Conservation (phyloP, 2,329 filamentous ascomycete genomes). For the Aspergillus jensenii region DNA sequence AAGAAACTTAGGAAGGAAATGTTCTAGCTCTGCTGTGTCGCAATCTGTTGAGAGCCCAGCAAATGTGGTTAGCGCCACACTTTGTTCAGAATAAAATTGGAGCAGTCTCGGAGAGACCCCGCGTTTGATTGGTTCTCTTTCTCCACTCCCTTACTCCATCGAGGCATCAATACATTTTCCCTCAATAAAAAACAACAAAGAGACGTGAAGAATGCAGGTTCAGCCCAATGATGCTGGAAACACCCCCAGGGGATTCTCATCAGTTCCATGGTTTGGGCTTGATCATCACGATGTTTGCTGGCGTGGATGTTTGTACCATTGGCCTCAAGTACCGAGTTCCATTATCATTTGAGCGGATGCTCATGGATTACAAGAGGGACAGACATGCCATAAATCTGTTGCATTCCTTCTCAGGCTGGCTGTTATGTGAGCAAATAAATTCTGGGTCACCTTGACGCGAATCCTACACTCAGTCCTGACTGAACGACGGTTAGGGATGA, state of each 20-base stretch:
- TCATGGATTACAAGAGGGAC: not conserved
- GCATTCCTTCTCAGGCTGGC: not conserved
- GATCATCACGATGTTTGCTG: not conserved
- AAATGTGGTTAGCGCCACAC: not conserved
- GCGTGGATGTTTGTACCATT: not conserved
- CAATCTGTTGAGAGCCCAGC: not conserved
- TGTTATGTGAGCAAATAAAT: not conserved
- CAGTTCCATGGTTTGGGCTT: not conserved
- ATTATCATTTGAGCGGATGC: not conserved
- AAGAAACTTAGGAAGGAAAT: no score
- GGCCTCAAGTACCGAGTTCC: not conserved
- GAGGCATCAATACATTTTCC: slow-evolving; percentile 3
- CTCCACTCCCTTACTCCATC: slow-evolving; percentile 5
- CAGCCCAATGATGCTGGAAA: no score
- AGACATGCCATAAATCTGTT: not conserved
- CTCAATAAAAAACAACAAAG: not conserved
- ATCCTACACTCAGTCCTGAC: not conserved
- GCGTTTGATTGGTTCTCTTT: no score
- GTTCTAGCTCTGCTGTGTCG: not conserved
- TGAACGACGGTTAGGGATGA: not conserved
- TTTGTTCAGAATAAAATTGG: not conserved
- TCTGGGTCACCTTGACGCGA: not conserved
- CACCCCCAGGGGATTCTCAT: not conserved
- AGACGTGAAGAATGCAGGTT: not conserved
- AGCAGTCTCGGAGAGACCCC: no score